A percentile compares a stretch with the other conserved stretches of the same genome.
Conservation (phyloP, 148 eudicot genomes). For the Spergularia marina region DNA sequence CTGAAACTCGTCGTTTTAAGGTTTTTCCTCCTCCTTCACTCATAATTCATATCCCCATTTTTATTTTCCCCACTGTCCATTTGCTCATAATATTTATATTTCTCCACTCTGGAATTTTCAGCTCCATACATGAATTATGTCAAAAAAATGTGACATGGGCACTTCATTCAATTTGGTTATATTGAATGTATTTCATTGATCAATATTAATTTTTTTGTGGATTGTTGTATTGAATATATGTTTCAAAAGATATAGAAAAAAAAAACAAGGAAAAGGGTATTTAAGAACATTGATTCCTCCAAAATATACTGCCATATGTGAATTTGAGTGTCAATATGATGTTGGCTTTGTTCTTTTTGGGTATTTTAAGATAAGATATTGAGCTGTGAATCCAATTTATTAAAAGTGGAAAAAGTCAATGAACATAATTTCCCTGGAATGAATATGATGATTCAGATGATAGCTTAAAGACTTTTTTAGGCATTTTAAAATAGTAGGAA, state of each 20-base stretch:
- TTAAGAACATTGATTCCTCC: neutral
- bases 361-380: too few relatives aligned
- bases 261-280: neutral
- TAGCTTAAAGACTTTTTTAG: too few relatives aligned
- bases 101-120: neutral
- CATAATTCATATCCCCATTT: neutral
- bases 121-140: neutral
- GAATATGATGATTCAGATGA: too few relatives aligned
- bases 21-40: constrained; percentile 17
- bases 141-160: neutral
- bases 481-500: too few relatives aligned
- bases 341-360: too few relatives aligned
- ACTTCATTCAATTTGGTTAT: neutral
- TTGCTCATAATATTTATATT: neutral
- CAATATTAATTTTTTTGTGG: neutral
- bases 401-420: too few relatives aligned
- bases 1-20: constrained; percentile 71
- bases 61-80: neutral
- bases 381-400: too few relatives aligned
- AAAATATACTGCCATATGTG: too few relatives aligned
- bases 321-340: too few relatives aligned
- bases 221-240: neutral
- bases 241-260: neutral
- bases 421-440: too few relatives aligned
- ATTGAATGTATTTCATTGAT: neutral